Base-by-base conservation (phyloP, 2,329 filamentous ascomycete species). In the Fusarium coffeatum region DNA sequence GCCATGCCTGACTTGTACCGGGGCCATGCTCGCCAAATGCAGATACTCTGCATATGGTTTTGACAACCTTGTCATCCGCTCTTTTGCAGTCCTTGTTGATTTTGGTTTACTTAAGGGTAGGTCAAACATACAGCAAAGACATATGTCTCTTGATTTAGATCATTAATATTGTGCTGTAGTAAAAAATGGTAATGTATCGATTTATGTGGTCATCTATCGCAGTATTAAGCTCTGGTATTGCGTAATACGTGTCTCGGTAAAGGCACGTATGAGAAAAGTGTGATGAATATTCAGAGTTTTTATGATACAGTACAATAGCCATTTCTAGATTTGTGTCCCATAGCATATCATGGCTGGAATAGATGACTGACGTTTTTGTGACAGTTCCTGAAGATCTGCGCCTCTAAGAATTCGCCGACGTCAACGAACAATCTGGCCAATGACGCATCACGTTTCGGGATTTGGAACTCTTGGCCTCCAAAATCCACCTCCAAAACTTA, bases 361-460 rank as follows among this genome's bases (percentile, higher is more conserved):
- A 30, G 28, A 28, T 18, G 30, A 42, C n/a, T 47, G 12, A 27
- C 45, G 34, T 27, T 45, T 28, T 48, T 15, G 49, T 55, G 46
- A 49, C 40, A 43, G 64, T 68, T 37, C 55, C 55, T 64, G 56
- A 59, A 59, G 53, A 59, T 67, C 48, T 53, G 58, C 48, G 43
- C 55, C 48, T 27, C 40, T 27, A 57, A 51, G 53, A 57, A 59
- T 42, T 42, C 47, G 50, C 64, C 60, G 40, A 63, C 41, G 53
- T 65, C 55, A 65, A 63, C 18, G 9, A 59, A 49, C 37, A 59
- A 58, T 40, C 42, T 41, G 43, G 56, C 73, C 73, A 74, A 75
- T 75, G 71, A 75, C 68, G 68, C 71, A 73, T 60, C 62, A 45
- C 50, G 43, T 60, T 72, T 59, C 46, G 16, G 51, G 58, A 72